Evolutionary conservation across 768 basidiomycete species (phyloP).

Genomic region (Tephrocybe sp.): DNA sequence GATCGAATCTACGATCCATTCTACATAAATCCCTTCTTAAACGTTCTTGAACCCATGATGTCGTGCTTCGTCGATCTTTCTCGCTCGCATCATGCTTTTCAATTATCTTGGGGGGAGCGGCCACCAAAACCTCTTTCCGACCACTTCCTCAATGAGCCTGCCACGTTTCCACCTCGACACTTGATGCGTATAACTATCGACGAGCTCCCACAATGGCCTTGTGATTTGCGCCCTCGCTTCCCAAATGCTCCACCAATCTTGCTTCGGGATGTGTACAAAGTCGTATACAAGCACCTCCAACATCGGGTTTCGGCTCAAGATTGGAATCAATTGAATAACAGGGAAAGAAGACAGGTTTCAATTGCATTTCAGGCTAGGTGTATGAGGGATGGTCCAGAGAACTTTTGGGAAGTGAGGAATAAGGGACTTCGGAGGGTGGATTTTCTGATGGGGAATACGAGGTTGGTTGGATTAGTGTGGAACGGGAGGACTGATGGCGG

Average conservation of each 20-base stretch:
- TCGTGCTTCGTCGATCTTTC: constrained; percentile 56
- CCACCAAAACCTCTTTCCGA: constrained; percentile 34
- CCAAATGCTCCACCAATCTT: constrained; percentile 41
- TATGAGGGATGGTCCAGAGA: constrained; percentile 21
- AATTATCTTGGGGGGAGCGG: constrained; percentile 23
- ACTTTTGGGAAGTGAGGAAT: constrained; percentile 33
- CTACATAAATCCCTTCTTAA: constrained; percentile 49
- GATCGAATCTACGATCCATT: constrained; percentile 2
- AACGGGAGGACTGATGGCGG: constrained; percentile 35
- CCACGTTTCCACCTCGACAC: constrained; percentile 53
- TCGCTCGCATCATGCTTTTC: constrained; percentile 45
- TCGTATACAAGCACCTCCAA: constrained; percentile 47
- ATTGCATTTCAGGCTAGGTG: constrained; percentile 38
- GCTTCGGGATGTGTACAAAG: constrained; percentile 54
- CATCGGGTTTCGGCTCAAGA: constrained; percentile 37
- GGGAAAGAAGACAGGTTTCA: constrained; percentile 30
- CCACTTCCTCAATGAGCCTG: constrained; percentile 49
- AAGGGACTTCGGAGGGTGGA: constrained; percentile 63
- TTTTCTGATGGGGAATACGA: constrained; percentile 46
- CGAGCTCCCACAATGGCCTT: constrained; percentile 55
- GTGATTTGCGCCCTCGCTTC: constrained; percentile 43
- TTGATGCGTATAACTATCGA: constrained; percentile 56
- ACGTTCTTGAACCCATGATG: constrained; percentile 45
- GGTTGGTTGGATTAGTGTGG: constrained; percentile 49
- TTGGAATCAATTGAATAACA: constrained; percentile 30